Evolutionary conservation across 768 basidiomycete genomes (phyloP).

Genomic region (Stropharia rugosoannulata): DNA sequence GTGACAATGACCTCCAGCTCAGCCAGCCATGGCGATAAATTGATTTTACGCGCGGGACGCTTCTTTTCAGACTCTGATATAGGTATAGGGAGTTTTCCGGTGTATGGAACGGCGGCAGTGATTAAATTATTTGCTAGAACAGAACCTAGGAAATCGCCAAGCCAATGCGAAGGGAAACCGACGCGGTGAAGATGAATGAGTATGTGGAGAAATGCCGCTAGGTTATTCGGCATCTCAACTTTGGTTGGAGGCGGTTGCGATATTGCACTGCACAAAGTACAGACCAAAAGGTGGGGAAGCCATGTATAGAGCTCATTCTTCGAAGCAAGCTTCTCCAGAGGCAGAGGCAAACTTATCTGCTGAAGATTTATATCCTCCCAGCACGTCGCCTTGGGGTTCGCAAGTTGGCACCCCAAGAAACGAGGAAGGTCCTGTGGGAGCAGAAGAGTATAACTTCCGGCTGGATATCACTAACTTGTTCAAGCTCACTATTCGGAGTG

Average conservation of each 20-base stretch:
- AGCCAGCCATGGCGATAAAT: conserved; percentile 6
- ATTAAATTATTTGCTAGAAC: conserved; percentile 6
- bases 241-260: neutral
- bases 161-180: conserved; percentile 17
- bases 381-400: neutral
- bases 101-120: conserved; percentile 7
- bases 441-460: conserved; percentile 14
- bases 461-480: neutral
- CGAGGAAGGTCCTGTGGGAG: conserved; percentile 5
- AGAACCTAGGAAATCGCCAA: conserved; percentile 13
- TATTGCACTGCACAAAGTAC: neutral
- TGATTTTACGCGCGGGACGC: neutral
- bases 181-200: conserved; percentile 7
- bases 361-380: conserved; percentile 2
- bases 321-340: conserved; percentile 1
- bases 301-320: conserved; percentile 10
- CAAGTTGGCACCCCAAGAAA: conserved; percentile 9
- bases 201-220: conserved; percentile 10
- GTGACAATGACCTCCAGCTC: conserved; percentile 8
- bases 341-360: neutral
- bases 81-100: conserved; percentile 6
- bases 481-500: neutral
- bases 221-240: conserved; percentile 13
- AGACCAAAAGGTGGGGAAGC: conserved; percentile 9
- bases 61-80: neutral